Evolutionary conservation across 305 asterid species (phyloP).

Genomic region (Nicotiana rustica): DNA sequence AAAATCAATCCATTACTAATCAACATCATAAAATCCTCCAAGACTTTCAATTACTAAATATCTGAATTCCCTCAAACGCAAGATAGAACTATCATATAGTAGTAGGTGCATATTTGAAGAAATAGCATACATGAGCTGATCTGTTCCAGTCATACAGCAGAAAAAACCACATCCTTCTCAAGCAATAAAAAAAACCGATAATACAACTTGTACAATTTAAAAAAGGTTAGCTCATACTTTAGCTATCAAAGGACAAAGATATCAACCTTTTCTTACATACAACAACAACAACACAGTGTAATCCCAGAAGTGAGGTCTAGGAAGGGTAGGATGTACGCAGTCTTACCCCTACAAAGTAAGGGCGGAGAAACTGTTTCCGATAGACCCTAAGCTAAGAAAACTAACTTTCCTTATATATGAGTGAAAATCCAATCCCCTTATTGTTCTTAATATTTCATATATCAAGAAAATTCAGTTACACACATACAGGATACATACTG

Average conservation of each 20-base stretch:
- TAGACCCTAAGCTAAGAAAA: too few species aligned
- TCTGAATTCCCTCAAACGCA: neutral
- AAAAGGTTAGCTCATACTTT: slow-evolving; percentile 2
- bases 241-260: neutral
- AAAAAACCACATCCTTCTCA: neutral
- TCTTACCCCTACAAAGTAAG: too few species aligned
- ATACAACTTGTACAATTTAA: neutral
- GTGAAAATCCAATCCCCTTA: neutral
- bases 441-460: neutral
- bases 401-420: neutral
- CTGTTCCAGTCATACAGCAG: neutral
- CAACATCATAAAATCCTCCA: slow-evolving; percentile 17
- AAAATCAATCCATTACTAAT: slow-evolving; percentile 7
- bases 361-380: too few species aligned
- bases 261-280: neutral
- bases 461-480: neutral
- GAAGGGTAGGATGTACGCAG: too few species aligned
- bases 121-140: neutral
- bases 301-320: too few species aligned
- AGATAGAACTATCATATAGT: slow-evolving; percentile 3
- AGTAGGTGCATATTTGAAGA: slow-evolving; percentile 4
- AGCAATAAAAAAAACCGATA: neutral
- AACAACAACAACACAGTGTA: too few species aligned
- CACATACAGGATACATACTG: neutral
- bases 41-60: neutral